Conservation (phyloP, 345 rosid species). For the Orychophragmus violaceus region DNA sequence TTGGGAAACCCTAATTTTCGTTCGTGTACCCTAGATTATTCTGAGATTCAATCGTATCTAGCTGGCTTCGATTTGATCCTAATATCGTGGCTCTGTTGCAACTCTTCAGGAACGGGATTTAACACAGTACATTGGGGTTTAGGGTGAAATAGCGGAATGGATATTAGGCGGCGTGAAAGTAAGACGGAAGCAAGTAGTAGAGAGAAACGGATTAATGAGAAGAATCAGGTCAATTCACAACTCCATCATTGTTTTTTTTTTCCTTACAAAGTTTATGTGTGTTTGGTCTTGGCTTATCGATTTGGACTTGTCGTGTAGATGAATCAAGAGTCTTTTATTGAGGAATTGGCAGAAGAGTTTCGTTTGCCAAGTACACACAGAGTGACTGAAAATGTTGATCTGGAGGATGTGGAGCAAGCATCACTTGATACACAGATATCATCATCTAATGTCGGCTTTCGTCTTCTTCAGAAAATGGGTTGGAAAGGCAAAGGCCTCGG, state of each 20-base stretch:
- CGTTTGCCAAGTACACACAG: conserved; percentile 64
- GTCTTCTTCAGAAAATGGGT: conserved; percentile 97
- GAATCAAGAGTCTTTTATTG: conserved; percentile 55
- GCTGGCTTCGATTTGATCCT: not conserved
- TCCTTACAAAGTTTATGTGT: not conserved
- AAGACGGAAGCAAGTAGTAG: conserved; percentile 38
- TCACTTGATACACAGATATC: conserved; percentile 70
- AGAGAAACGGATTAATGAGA: conserved; percentile 38
- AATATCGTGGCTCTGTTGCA: not conserved
- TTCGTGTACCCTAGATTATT: not conserved
- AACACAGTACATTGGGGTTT: not conserved
- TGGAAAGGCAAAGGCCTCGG: conserved; percentile 99
- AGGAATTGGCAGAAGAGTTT: conserved; percentile 70
- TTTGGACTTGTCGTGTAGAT: conserved; percentile 14
- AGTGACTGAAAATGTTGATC: conserved; percentile 76
- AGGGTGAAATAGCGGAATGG: conserved; percentile 37
- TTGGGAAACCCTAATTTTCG: not conserved
- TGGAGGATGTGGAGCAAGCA: conserved; percentile 90
- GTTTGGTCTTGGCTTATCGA: not conserved
- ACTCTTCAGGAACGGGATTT: not conserved
- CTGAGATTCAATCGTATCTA: not conserved
- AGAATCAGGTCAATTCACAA: conserved; percentile 36
- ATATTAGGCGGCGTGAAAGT: conserved; percentile 28
- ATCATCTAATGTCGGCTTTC: conserved; percentile 84
- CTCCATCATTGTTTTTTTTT: not conserved